Percentiles rank a stretch among this genome's conserved stretches.
These are phyloP conservation scores for Dichotomopilus funicola DNA, from an alignment of 2,329 filamentous ascomycete genomes.

Conservation along the genomic window DNA sequence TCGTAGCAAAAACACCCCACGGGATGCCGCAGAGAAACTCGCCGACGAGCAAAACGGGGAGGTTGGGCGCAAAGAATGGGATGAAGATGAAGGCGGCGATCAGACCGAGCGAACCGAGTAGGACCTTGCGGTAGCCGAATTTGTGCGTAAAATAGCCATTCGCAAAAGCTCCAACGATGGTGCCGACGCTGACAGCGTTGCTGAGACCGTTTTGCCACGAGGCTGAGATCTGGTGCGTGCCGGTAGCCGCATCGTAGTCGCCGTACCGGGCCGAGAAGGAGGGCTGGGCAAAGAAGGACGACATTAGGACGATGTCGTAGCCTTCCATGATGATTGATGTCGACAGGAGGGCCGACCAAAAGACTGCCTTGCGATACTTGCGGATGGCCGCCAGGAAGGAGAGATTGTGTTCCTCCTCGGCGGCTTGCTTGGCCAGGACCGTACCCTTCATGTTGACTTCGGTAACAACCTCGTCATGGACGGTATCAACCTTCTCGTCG, in stretches of 20 bases:
- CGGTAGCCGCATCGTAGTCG: background rate
- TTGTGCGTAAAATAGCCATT: background rate
- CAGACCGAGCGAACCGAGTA: background rate
- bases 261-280: background rate
- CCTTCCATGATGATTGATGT: background rate
- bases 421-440: background rate
- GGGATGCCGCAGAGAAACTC: background rate
- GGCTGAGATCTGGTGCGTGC: background rate
- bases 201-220: background rate
- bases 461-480: background rate
- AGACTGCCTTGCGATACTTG: background rate
- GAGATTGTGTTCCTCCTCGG: background rate
- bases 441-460: background rate
- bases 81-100: background rate
- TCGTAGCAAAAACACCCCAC: background rate
- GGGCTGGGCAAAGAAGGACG: background rate
- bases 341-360: background rate
- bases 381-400: background rate
- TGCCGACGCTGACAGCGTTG: constrained; percentile 6
- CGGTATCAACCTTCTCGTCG: background rate
- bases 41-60: background rate
- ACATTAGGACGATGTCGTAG: background rate
- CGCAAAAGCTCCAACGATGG: background rate
- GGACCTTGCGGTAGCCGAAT: background rate
- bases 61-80: background rate